Evolutionary conservation across 129 eudicot species (phyloP).

Genomic region (Arctium minus): DNA sequence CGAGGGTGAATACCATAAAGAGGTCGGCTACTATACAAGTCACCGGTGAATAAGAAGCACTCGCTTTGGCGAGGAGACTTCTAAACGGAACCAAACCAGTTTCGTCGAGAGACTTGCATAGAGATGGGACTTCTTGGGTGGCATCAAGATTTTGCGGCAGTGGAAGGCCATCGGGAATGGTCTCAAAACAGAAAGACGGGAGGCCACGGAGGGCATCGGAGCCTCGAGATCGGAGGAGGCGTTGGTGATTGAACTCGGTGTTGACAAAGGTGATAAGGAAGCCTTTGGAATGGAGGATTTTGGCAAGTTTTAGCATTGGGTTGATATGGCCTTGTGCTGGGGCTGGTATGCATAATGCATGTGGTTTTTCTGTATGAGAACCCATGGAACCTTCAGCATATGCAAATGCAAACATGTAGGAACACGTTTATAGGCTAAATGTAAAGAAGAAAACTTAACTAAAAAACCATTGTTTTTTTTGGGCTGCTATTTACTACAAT

Average conservation of each 20-base stretch:
- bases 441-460: too few species aligned
- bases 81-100: constrained; percentile 22
- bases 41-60: constrained; percentile 21
- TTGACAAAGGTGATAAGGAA: constrained; percentile 30
- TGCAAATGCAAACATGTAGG: neutral
- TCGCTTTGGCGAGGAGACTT: constrained; percentile 19
- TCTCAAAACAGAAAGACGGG: constrained; percentile 40
- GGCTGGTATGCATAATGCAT: constrained; percentile 29
- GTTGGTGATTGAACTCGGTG: constrained; percentile 43
- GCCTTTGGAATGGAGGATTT: constrained; percentile 34
- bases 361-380: constrained; percentile 8
- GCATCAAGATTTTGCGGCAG: constrained; percentile 22
- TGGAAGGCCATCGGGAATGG: constrained; percentile 49
- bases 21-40: constrained; percentile 28
- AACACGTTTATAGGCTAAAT: neutral
- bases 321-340: constrained; percentile 32
- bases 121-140: constrained; percentile 27
- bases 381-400: constrained; percentile 2
- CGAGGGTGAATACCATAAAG: constrained; percentile 31
- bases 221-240: constrained; percentile 34
- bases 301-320: constrained; percentile 39
- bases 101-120: constrained; percentile 16
- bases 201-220: constrained; percentile 8
- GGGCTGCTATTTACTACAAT: too few species aligned
- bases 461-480: too few species aligned